phyloP scores from a whole-genome alignment of 73 alveolate genomes.

The Tetrahymena borealis region DNA sequence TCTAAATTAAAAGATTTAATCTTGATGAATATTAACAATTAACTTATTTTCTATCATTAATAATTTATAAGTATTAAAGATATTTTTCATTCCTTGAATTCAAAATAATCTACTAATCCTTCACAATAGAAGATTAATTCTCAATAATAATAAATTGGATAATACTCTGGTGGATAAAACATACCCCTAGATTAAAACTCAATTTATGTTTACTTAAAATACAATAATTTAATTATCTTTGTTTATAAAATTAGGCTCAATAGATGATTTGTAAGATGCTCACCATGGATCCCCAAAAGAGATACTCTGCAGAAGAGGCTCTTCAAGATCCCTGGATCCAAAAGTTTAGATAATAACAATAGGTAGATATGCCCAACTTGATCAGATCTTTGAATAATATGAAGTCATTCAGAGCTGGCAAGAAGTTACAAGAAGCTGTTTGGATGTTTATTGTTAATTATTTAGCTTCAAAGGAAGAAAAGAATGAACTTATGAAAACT shows the following conservation, averaged over 20 bases:
- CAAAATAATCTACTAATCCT: too few species aligned
- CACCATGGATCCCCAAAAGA: slow-evolving; percentile 37
- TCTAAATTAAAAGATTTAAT: too few species aligned
- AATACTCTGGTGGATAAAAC: too few species aligned
- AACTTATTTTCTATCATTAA: too few species aligned
- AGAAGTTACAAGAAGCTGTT: slow-evolving; percentile 65
- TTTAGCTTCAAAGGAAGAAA: slow-evolving; percentile 59
- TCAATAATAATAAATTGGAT: too few species aligned
- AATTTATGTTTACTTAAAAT: too few species aligned
- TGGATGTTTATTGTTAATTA: slow-evolving; percentile 53
- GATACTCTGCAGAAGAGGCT: slow-evolving; percentile 66
- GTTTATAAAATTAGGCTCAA: not conserved
- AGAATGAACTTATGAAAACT: slow-evolving; percentile 48
- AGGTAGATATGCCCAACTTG: slow-evolving; percentile 17
- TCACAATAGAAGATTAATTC: too few species aligned
- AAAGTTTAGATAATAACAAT: slow-evolving; percentile 10
- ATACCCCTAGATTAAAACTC: too few species aligned
- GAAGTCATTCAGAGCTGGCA: slow-evolving; percentile 41
- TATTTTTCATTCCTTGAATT: too few species aligned
- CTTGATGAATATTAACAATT: too few species aligned
- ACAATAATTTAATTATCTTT: not conserved
- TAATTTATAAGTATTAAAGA: too few species aligned
- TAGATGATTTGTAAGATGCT: not conserved
- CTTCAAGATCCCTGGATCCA: slow-evolving; percentile 65
- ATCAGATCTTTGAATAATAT: slow-evolving; percentile 48